Evolutionary conservation across 441 rosid species (phyloP).

Genomic region (Lepidium campestre): DNA sequence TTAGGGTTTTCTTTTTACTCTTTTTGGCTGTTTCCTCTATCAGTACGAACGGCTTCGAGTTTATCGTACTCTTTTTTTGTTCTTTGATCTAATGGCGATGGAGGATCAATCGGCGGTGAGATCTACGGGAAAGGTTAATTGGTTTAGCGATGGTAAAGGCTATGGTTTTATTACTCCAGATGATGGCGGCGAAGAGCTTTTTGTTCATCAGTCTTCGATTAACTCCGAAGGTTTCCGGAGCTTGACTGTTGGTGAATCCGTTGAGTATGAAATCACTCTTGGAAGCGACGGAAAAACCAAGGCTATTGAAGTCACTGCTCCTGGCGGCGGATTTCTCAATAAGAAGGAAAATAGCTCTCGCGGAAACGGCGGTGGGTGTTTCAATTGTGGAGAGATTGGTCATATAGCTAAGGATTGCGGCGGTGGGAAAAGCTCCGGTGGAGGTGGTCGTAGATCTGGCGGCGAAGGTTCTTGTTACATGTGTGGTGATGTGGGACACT

Average conservation of each 20-base stretch:
- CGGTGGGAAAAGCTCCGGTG: neutral
- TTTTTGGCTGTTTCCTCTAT: neutral
- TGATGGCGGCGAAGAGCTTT: slow-evolving; percentile 64
- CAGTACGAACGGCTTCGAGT: slow-evolving; percentile 9
- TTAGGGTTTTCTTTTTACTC: slow-evolving; percentile 5
- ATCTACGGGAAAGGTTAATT: slow-evolving; percentile 57
- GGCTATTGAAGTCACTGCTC: slow-evolving; percentile 71
- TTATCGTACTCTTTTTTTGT: neutral
- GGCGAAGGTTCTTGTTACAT: slow-evolving; percentile 34
- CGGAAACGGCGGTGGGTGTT: slow-evolving; percentile 44
- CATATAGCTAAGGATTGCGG: slow-evolving; percentile 38
- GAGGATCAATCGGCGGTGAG: slow-evolving; percentile 31
- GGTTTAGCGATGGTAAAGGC: slow-evolving; percentile 63
- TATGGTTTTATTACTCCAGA: slow-evolving; percentile 82
- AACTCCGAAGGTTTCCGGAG: slow-evolving; percentile 71
- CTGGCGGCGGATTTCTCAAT: slow-evolving; percentile 48
- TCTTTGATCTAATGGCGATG: slow-evolving; percentile 40
- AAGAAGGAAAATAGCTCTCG: slow-evolving; percentile 34
- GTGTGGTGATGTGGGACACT: slow-evolving; percentile 37
- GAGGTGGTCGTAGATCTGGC: slow-evolving; percentile 24
- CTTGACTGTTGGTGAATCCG: slow-evolving; percentile 50
- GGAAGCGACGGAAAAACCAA: slow-evolving; percentile 53
- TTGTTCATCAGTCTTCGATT: slow-evolving; percentile 72
- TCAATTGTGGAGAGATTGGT: slow-evolving; percentile 50
- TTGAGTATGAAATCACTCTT: slow-evolving; percentile 45